These are phyloP conservation scores for Oryza nivara DNA, from an alignment of 176 grass and related monocot genomes.

Conservation along the genomic window DNA sequence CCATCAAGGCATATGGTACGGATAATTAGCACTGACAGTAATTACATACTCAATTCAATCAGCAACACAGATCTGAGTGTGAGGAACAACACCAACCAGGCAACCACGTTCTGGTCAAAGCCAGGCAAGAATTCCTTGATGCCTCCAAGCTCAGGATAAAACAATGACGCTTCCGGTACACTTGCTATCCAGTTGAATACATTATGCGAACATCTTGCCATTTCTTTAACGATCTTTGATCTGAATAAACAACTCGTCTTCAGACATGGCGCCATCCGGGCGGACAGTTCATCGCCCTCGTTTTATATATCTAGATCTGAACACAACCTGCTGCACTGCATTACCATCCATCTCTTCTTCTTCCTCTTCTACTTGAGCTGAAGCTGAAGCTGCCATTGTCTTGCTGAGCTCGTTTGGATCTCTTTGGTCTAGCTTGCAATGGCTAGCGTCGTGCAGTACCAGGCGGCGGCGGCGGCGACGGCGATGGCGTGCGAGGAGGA, in stretches of 20 bases:
- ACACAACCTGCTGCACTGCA: conserved; percentile 4
- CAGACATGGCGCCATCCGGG: conserved; percentile 46
- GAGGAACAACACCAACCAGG: background rate
- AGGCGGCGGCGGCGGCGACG: conserved; percentile 23
- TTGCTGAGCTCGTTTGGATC: background rate
- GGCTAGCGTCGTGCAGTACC: conserved; percentile 56
- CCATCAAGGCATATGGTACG: background rate
- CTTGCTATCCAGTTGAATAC: conserved; percentile 29
- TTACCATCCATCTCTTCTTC: background rate
- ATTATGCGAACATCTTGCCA: background rate
- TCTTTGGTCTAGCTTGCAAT: conserved; percentile 8
- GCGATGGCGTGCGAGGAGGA: conserved; percentile 42
- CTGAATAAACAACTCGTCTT: conserved; percentile 38
- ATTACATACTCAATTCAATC: background rate
- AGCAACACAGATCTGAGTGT: conserved; percentile 28
- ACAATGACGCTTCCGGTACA: conserved; percentile 48
- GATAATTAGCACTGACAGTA: background rate
- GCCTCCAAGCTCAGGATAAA: conserved; percentile 43
- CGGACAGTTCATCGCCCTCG: conserved; percentile 48
- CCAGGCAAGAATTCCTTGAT: conserved; percentile 47
- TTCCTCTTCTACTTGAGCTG: background rate
- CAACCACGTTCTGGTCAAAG: conserved; percentile 44
- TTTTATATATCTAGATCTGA: conserved; percentile 56
- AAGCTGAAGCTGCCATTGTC: too few relatives aligned
- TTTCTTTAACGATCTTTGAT: conserved; percentile 19